These are phyloP conservation scores for Diaporthe vaccinii DNA, from an alignment of 2,329 filamentous ascomycete species.

Conservation along the genomic window DNA sequence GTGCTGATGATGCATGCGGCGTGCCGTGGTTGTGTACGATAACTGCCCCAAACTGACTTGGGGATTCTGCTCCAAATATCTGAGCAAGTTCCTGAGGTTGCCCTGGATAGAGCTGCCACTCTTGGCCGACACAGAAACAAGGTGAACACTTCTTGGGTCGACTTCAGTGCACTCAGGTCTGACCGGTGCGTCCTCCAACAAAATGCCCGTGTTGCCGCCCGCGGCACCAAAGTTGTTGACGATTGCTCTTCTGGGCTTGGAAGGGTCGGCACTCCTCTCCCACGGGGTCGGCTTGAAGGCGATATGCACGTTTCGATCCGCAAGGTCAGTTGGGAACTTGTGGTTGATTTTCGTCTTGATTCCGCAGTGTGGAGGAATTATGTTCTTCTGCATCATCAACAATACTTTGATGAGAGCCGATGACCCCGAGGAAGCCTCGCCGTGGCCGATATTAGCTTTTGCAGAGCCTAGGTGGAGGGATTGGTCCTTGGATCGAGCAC, in stretches of 20 bases:
- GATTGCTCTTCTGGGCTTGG: slow-evolving; percentile 62
- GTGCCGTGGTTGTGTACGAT: slow-evolving; percentile 77
- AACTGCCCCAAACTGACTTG: slow-evolving; percentile 66
- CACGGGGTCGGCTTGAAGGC: slow-evolving; percentile 63
- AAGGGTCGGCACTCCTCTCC: slow-evolving; percentile 50
- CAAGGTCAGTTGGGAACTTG: slow-evolving; percentile 45
- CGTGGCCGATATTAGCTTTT: slow-evolving; percentile 55
- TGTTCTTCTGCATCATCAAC: slow-evolving; percentile 41
- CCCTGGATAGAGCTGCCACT: slow-evolving; percentile 66
- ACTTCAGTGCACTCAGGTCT: neutral
- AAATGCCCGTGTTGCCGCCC: slow-evolving; percentile 77
- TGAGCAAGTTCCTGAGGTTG: slow-evolving; percentile 68
- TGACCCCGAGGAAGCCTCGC: slow-evolving; percentile 42
- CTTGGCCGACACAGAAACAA: slow-evolving; percentile 69
- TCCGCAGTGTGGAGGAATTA: slow-evolving; percentile 43
- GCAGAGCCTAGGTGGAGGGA: slow-evolving; percentile 73
- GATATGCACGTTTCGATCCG: slow-evolving; percentile 18
- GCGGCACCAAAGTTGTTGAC: slow-evolving; percentile 56
- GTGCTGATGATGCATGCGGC: slow-evolving; percentile 71
- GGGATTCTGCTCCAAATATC: slow-evolving; percentile 64
- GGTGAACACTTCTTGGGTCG: slow-evolving; percentile 68
- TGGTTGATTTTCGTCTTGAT: slow-evolving; percentile 43
- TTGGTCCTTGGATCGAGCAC: slow-evolving; percentile 53
- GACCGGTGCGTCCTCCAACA: slow-evolving; percentile 70
- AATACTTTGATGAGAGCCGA: slow-evolving; percentile 44